Percentiles rank a stretch among this genome's conserved stretches.
Evolutionary conservation across 164 flowering plant genomes (phyloP).

Genomic region (Vitis riparia): DNA sequence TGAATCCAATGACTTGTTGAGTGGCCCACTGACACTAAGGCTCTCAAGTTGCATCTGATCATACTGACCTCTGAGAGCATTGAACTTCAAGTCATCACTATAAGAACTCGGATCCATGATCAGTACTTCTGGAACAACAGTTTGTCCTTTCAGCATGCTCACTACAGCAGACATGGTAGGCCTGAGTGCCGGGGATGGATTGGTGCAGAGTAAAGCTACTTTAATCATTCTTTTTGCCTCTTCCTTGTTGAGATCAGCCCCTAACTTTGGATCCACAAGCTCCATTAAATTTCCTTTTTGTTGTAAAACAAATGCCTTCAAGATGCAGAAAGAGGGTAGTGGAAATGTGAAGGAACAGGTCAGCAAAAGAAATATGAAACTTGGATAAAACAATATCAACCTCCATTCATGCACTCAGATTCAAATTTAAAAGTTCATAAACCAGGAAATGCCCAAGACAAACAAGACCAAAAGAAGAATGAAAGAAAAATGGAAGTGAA

Average conservation of each 20-base stretch:
- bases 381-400: too few relatives aligned
- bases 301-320: constrained; percentile 17
- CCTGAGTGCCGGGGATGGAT: constrained; percentile 18
- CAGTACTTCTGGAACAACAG: neutral
- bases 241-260: constrained; percentile 9
- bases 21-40: neutral
- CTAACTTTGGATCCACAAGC: constrained; percentile 11
- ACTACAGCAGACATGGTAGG: constrained; percentile 19
- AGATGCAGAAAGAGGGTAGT: too few relatives aligned
- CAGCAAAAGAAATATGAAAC: too few relatives aligned
- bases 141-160: constrained; percentile 17
- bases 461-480: neutral
- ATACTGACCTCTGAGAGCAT: constrained; percentile 13
- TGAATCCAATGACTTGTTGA: too few relatives aligned
- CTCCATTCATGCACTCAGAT: too few relatives aligned
- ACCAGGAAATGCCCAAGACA: neutral
- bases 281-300: neutral
- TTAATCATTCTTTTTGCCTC: constrained; percentile 4
- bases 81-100: constrained; percentile 1
- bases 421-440: too few relatives aligned
- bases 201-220: constrained; percentile 12
- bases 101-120: neutral
- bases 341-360: too few relatives aligned
- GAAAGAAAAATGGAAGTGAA: too few relatives aligned
- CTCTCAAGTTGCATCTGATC: constrained; percentile 2